These are phyloP conservation scores for Neurospora sp. DNA, from an alignment of 495 filamentous ascomycete genomes.

Conservation along the genomic window DNA sequence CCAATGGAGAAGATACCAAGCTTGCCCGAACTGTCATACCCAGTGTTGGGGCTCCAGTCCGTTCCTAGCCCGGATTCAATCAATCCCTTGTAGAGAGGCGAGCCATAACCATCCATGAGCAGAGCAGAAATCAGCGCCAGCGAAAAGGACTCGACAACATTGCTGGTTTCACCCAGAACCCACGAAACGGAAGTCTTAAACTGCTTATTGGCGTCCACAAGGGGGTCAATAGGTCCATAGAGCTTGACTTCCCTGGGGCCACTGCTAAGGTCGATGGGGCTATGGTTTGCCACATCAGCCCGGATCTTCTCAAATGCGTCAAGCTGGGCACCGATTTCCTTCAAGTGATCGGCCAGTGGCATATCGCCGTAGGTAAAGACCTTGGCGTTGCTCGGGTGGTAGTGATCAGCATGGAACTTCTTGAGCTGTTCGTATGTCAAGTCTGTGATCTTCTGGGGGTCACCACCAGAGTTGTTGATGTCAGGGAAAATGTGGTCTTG, in stretches of 20 bases:
- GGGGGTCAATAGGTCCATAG: conserved; percentile 76
- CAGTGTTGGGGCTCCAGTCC: conserved; percentile 89
- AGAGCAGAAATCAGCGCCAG: conserved; percentile 69
- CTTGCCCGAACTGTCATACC: conserved; percentile 69
- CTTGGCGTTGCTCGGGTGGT: conserved; percentile 94
- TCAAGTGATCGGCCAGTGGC: conserved; percentile 68
- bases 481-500: conserved; percentile 89
- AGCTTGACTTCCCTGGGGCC: conserved; percentile 61
- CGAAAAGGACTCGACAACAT: conserved; percentile 81
- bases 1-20: conserved; percentile 82
- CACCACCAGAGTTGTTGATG: conserved; percentile 92
- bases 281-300: conserved; percentile 61
- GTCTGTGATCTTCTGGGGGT: conserved; percentile 91
- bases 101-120: conserved; percentile 87
- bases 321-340: conserved; percentile 63
- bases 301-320: conserved; percentile 56
- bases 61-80: conserved; percentile 86
- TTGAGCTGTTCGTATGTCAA: conserved; percentile 79
- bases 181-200: conserved; percentile 89
- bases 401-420: conserved; percentile 80
- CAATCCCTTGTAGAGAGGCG: conserved; percentile 81
- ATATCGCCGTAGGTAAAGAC: conserved; percentile 93
- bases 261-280: conserved; percentile 59
- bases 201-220: conserved; percentile 76
- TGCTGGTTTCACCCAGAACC: conserved; percentile 71